These are phyloP conservation scores for Thalassiosira ordinaria DNA, from an alignment of 352 stramenopile genomes.

Conservation along the genomic window DNA sequence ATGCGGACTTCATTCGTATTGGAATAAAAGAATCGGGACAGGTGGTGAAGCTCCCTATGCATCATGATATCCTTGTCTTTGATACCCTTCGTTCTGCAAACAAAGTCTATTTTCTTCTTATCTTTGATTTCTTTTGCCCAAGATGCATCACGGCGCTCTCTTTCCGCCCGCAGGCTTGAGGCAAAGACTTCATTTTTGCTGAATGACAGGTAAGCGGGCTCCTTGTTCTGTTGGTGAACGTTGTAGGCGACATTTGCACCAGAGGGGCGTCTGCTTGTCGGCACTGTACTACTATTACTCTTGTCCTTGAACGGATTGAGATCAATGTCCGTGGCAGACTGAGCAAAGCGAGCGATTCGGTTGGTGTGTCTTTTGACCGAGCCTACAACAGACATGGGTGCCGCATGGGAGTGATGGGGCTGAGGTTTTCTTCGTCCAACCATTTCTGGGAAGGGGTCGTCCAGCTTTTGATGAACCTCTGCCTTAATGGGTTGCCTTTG, in stretches of 20 bases:
- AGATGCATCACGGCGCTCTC: slow-evolving; percentile 65
- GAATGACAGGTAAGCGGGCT: slow-evolving; percentile 75
- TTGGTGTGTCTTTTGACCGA: slow-evolving; percentile 56
- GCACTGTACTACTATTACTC: not conserved
- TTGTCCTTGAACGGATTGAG: slow-evolving; percentile 34
- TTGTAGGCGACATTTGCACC: slow-evolving; percentile 46
- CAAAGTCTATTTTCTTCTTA: slow-evolving; percentile 58
- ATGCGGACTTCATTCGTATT: slow-evolving; percentile 78
- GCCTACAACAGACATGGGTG: slow-evolving; percentile 31
- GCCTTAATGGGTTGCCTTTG: slow-evolving; percentile 23
- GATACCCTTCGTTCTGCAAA: slow-evolving; percentile 62
- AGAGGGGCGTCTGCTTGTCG: slow-evolving; percentile 15
- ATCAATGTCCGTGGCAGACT: slow-evolving; percentile 58
- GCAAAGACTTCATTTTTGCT: slow-evolving; percentile 80
- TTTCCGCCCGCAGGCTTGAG: slow-evolving; percentile 72
- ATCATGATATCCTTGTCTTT: slow-evolving; percentile 65
- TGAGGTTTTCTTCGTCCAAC: slow-evolving; percentile 9
- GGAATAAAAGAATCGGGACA: slow-evolving; percentile 77
- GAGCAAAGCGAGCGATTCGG: slow-evolving; percentile 56
- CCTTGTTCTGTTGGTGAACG: slow-evolving; percentile 40
- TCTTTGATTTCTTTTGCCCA: slow-evolving; percentile 64
- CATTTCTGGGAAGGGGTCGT: slow-evolving; percentile 33
- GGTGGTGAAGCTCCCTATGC: slow-evolving; percentile 77
- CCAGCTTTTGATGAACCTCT: slow-evolving; percentile 20
- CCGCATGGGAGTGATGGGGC: slow-evolving; percentile 10